phyloP scores from a whole-genome alignment of 192 early-diverging fungal species.

The Rhizophagus prolifer region DNA sequence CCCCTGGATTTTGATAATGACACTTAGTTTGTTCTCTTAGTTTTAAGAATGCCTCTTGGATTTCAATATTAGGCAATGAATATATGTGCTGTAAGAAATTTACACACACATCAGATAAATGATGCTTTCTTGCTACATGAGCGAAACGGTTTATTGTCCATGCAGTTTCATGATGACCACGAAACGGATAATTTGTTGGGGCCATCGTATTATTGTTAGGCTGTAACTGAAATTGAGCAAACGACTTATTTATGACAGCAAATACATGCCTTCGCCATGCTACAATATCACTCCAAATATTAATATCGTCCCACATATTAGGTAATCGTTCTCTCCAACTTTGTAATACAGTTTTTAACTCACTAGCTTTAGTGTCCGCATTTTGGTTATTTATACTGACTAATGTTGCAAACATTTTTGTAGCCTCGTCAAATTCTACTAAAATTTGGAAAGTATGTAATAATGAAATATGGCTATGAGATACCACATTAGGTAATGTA shows the following conservation, averaged over 20 bases:
- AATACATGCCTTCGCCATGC: slow-evolving; percentile 99
- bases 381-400: slow-evolving; percentile 57
- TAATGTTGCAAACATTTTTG: slow-evolving; percentile 86
- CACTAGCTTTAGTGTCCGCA: slow-evolving; percentile 74
- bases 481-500: slow-evolving; percentile 80
- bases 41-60: slow-evolving; percentile 97
- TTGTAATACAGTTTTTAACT: slow-evolving; percentile 84
- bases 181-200: slow-evolving; percentile 82
- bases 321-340: slow-evolving; percentile 98
- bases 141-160: slow-evolving; percentile 99
- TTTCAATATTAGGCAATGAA: slow-evolving; percentile 99
- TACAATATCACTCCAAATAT: slow-evolving; percentile 96
- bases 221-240: slow-evolving; percentile 71
- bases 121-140: slow-evolving; percentile 92
- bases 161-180: slow-evolving; percentile 99
- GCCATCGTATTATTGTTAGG: slow-evolving; percentile 53
- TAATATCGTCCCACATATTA: slow-evolving; percentile 96
- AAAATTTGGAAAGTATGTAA: slow-evolving; percentile 96
- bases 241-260: slow-evolving; percentile 93
- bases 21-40: slow-evolving; percentile 98
- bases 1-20: slow-evolving; percentile 85
- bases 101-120: slow-evolving; percentile 93
- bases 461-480: slow-evolving; percentile 81
- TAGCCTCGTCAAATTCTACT: slow-evolving; percentile 93
- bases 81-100: slow-evolving; percentile 94